phyloP scores from a whole-genome alignment of 257 asterid genomes.

The Lycium ferocissimum region DNA sequence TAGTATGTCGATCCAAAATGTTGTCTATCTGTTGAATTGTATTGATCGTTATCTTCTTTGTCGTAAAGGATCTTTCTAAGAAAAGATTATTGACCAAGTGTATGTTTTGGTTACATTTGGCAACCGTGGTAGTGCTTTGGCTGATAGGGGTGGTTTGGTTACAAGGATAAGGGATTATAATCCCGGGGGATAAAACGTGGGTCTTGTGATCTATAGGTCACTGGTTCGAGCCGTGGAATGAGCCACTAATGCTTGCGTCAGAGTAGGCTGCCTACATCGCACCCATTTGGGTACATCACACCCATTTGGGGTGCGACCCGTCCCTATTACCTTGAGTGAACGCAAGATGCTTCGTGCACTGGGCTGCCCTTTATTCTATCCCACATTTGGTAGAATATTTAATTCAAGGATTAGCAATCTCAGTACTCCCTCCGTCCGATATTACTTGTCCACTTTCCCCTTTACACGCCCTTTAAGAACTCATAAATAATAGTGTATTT shows the following conservation, averaged over 20 bases:
- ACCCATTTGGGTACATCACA: background rate
- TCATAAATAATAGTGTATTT: too few species aligned
- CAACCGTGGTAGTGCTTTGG: background rate
- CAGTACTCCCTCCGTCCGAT: too few species aligned
- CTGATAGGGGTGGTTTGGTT: background rate
- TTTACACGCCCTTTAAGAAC: too few species aligned
- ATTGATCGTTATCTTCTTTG: background rate
- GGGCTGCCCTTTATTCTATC: background rate
- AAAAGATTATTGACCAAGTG: background rate
- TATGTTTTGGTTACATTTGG: conserved; percentile 10
- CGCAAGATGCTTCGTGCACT: background rate
- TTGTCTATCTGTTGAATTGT: background rate
- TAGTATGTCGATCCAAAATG: background rate
- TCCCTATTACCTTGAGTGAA: background rate
- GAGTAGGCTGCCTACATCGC: background rate
- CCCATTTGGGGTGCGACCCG: background rate
- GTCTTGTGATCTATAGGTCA: background rate
- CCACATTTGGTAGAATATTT: background rate
- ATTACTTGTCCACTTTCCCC: too few species aligned
- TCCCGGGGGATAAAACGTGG: background rate
- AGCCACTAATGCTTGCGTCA: background rate
- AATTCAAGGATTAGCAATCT: background rate
- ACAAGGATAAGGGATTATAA: background rate
- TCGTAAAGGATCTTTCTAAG: background rate
- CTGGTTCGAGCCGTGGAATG: background rate